These are phyloP conservation scores for Trichoderma brevicompactum DNA, from an alignment of 2,329 filamentous ascomycete species.

Conservation along the genomic window DNA sequence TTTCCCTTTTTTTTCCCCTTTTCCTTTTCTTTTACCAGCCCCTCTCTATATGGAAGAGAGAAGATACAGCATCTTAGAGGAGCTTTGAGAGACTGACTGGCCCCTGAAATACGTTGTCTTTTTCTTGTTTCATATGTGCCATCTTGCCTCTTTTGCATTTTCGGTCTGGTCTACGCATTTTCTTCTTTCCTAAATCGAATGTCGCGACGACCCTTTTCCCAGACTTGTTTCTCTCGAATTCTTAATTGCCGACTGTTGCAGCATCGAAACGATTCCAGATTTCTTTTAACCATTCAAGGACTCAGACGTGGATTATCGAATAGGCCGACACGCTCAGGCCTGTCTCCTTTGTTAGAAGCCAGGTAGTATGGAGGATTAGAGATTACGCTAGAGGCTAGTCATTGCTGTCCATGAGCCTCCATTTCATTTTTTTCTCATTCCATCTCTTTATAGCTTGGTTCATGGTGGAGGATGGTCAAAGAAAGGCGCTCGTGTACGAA, in stretches of 20 bases:
- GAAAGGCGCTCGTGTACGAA: conserved; percentile 33
- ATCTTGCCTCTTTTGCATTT: conserved; percentile 21
- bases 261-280: conserved; percentile 1
- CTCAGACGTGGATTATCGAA: conserved; percentile 1
- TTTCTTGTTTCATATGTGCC: conserved; percentile 3
- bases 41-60: neutral
- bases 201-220: conserved; percentile 17
- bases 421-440: neutral
- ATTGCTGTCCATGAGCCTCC: neutral
- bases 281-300: conserved; percentile 9
- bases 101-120: neutral
- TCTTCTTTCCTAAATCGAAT: conserved; percentile 11
- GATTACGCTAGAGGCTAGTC: neutral
- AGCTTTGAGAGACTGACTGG: neutral
- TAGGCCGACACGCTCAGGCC: neutral
- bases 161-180: conserved; percentile 4
- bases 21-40: neutral
- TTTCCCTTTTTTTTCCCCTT: neutral
- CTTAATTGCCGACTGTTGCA: conserved; percentile 4
- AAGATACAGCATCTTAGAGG: neutral
- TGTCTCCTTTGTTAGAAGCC: conserved; percentile 4
- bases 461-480: conserved; percentile 5
- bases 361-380: neutral
- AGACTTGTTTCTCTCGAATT: neutral
- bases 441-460: neutral